Evolutionary conservation across 2,329 filamentous ascomycete genomes (phyloP), one percentile per base, ranked within the genome.

Genomic region (Penicillium sp.): DNA sequence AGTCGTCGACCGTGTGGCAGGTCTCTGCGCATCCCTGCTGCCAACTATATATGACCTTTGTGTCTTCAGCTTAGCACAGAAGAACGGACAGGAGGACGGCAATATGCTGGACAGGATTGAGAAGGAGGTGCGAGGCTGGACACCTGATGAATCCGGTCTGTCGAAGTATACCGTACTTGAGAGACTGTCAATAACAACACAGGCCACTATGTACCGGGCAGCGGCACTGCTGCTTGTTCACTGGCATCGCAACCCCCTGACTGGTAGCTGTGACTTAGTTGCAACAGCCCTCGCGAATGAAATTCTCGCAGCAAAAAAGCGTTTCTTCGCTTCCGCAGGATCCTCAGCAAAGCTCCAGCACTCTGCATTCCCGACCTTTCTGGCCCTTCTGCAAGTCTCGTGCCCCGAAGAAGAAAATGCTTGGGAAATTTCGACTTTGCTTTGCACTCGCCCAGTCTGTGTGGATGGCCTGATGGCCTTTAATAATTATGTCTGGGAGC

Each of bases 41-140:
- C 56, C 61, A 0, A 51, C 41, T 19, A 56, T 60, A 21, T 60
- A 63, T 29, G 57, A 63, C 23, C 46, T 63, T 6, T 63, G 61
- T 19, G 56, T 60, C 8, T 15, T 45, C 29, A 54, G 56, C 30
- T 26, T 35, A 21, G 35, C 5, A 15, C 19, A 29, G 17, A 7
- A 51, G 29, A 15, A 45, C 19, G 17, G 8, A 7, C 7, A 2
- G 19, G 15, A 6, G n/a, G 5, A 55, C 3, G 7, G 5, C 9
- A 9, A 30, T n/a, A 23, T 17, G 17, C 41, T 55, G 2, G 38
- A 55, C 13, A 7, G 17, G 15, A 55, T 55, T 19, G 38, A 55
- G 21, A 13, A 55, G 5, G 5, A 26, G 8, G 31, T 55, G 13
- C 38, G 15, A 8, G 21, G 5, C 21, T 55, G 52, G 52, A n/a